Evolutionary conservation across 192 early-diverging fungal species (phyloP), one percentile per base, ranked within the genome.

Genomic region (Chytriomyces sp.): DNA sequence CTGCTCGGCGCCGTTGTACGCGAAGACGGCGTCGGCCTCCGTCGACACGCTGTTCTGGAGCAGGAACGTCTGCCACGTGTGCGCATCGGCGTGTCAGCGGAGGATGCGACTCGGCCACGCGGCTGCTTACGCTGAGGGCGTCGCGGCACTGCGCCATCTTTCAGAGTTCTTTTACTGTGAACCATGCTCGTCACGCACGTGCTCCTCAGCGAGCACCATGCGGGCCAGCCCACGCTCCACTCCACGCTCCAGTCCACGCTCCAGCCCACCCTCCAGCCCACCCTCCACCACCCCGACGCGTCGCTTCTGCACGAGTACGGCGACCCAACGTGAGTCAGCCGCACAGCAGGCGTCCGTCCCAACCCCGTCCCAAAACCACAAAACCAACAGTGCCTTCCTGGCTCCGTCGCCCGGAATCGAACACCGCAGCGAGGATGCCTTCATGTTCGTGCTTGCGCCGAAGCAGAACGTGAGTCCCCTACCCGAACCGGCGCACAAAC

Each of bases 1-100:
- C 59, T 94, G 90, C 44, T 85, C 81, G 12, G 81, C 82, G 39
- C 82, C 86, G 74, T 98, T 86, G 74, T 90, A 96, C 63, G 79
- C 81, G 81, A 94, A 98, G 41, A 98, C 84, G 32, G 84, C 78
- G 82, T 96, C 93, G 22, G 36, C 25, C n/a, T 53, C 58, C 59
- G 32, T 19, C 25, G 31, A 22, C 5, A 58, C 41, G 30, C 59
- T 59, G 57, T 70, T 70, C 26, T n/a, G 25, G 36, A 70, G 68
- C 6, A 26, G 22, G 37, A 58, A 70, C 2, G 56, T 70, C 68
- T 70, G 56, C 2, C 22, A n/a, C 22, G 44, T 0, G 44, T 3
- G 44, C 2, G 22, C 22, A n/a, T 49, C 22, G 14, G 14, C 44
- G 22, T 1, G 14, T 49, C 0, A 3, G 44, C 17, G 22, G 44